Evolutionary conservation across 768 basidiomycete species (phyloP), one percentile per base, ranked within the genome.

Genomic region (Calocybe cyanea): DNA sequence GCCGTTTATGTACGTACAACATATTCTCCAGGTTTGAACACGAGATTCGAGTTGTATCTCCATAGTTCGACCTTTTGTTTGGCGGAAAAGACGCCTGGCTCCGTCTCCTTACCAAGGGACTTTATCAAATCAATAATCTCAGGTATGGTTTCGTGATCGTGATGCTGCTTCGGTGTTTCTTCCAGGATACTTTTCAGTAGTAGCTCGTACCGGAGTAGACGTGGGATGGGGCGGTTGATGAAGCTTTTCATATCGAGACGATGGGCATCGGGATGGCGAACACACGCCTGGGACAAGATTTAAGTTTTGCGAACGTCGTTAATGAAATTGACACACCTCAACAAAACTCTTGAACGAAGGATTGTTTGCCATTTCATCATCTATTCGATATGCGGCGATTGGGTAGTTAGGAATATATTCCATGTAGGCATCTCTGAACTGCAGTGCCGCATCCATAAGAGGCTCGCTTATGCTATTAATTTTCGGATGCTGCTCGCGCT

Each of bases 381-480:
- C 88, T 45, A 97, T 86, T 35, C 86, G 70, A 57, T 88, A 88
- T 1, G 87, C 85, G 0, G 93, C 94, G 38, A 91, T 88, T 1
- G 95, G 94, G 64, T 93, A 90, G 67, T 93, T 85, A n/a, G 88
- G 80, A 50, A 92, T 81, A 56, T 96, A 97, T 50, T 92, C 87
- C 74, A 93, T 81, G 64, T 99, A 99, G 11, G 87, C 85, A 39
- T 90, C 87, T 5, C 89, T 79, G 75, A 95, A 98, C 54, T 94
- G 91, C 49, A 96, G 74, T 1, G 93, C 91, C 2, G 91, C 91
- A 60, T 93, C 85, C 41, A 91, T 81, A 48, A 96, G 73, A 0
- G 91, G 74, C 21, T 90, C 92, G 2, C 90, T 92, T 48, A 98
- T 73, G 45, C 78, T 85, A 38, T 74, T 75, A 46, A 99, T 84